Percentiles rank a stretch among this genome's conserved stretches.
phyloP scores from a whole-genome alignment of 1,284 basidiomycete species.

The Sporisorium graminicola region DNA sequence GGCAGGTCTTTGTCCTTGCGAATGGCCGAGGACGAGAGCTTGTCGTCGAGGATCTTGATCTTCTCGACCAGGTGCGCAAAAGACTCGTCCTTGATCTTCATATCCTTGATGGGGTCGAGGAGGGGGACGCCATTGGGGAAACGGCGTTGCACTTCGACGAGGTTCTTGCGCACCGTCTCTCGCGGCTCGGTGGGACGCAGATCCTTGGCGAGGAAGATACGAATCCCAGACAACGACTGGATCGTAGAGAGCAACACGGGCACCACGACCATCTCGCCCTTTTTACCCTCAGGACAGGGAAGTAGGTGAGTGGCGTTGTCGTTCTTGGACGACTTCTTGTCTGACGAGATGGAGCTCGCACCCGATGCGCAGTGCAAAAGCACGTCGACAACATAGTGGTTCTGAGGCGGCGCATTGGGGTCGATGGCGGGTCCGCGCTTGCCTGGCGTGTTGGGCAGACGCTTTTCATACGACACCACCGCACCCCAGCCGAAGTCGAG shows the following conservation, averaged over 20 bases:
- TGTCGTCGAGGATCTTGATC: slow-evolving; percentile 58
- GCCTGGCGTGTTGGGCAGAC: slow-evolving; percentile 72
- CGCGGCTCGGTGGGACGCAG: slow-evolving; percentile 81
- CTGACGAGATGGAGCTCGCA: slow-evolving; percentile 65
- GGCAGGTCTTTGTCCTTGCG: slow-evolving; percentile 77
- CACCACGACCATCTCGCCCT: slow-evolving; percentile 81
- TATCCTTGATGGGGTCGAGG: slow-evolving; percentile 92
- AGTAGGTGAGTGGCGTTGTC: slow-evolving; percentile 36
- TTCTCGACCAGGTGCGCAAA: slow-evolving; percentile 79
- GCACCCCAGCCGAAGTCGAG: slow-evolving; percentile 97
- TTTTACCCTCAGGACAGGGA: slow-evolving; percentile 51
- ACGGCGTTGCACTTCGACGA: slow-evolving; percentile 87
- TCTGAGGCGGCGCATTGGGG: slow-evolving; percentile 81
- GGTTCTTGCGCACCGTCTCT: slow-evolving; percentile 87
- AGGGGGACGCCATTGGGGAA: slow-evolving; percentile 87
- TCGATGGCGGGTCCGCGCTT: slow-evolving; percentile 49
- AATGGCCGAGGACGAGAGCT: slow-evolving; percentile 46
- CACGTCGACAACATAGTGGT: slow-evolving; percentile 94
- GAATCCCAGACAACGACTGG: slow-evolving; percentile 86
- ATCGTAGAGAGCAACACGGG: slow-evolving; percentile 90
- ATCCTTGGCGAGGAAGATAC: slow-evolving; percentile 91
- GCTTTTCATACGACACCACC: slow-evolving; percentile 91
- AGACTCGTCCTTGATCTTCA: slow-evolving; percentile 94
- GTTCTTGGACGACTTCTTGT: slow-evolving; percentile 26
- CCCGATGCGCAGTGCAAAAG: slow-evolving; percentile 84